Conservation (phyloP, 2,329 filamentous ascomycete genomes). For the Epichloe glyceriae region DNA sequence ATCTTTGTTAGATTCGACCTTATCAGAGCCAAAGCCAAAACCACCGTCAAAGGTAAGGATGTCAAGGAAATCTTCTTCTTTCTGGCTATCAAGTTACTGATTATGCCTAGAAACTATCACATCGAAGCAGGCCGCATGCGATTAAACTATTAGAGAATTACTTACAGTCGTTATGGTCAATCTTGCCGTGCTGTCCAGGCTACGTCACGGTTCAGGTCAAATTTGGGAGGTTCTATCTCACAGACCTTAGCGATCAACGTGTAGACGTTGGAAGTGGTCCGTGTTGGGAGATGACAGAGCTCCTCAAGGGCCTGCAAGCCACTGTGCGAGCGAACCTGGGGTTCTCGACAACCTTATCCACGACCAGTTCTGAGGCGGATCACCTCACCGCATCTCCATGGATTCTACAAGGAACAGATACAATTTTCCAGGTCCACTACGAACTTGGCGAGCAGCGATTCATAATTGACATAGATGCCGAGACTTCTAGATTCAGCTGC, state of each 20-base stretch:
- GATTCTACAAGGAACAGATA: slow-evolving; percentile 8
- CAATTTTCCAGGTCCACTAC: slow-evolving; percentile 17
- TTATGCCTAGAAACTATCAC: not conserved
- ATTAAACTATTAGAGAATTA: slow-evolving; percentile 6
- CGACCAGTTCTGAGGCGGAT: slow-evolving; percentile 14
- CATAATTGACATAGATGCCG: slow-evolving; percentile 16
- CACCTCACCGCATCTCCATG: slow-evolving; percentile 7
- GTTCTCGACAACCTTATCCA: slow-evolving; percentile 18
- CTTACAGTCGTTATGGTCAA: slow-evolving; percentile 7
- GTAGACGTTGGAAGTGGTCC: slow-evolving; percentile 12
- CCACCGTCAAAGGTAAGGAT: not conserved
- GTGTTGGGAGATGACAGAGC: slow-evolving; percentile 6
- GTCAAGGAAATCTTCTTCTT: not conserved
- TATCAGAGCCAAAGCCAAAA: not conserved
- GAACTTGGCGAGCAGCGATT: slow-evolving; percentile 3
- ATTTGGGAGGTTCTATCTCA: slow-evolving; percentile 19
- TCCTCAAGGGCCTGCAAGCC: not conserved
- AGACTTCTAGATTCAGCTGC: slow-evolving; percentile 13
- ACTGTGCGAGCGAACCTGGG: slow-evolving; percentile 7
- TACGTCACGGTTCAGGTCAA: slow-evolving; percentile 12
- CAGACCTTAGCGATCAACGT: slow-evolving; percentile 7
- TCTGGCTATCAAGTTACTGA: not conserved
- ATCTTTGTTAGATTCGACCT: not conserved
- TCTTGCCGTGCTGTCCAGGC: slow-evolving; percentile 14
- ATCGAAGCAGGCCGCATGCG: slow-evolving; percentile 5